Evolutionary conservation across 2,329 filamentous ascomycete genomes (phyloP).

Genomic region (Colletotrichum tropicale): DNA sequence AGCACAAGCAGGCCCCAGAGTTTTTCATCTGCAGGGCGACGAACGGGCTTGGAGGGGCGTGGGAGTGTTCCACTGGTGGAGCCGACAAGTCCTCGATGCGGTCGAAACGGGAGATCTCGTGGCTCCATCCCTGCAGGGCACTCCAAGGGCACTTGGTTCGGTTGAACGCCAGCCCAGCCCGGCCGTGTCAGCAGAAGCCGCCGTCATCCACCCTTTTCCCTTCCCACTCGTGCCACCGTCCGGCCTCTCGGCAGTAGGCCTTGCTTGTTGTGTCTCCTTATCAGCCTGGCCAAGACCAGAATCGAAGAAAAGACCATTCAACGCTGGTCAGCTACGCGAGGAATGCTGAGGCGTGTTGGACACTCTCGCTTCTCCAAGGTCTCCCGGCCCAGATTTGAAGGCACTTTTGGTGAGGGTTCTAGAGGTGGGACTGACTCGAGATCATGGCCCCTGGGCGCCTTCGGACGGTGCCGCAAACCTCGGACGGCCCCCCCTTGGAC

Average conservation of each 20-base stretch:
- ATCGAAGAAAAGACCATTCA: background rate
- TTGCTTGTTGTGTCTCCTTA: conserved; percentile 1
- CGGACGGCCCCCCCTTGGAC: conserved; percentile 16
- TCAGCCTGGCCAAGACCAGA: background rate
- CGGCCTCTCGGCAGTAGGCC: conserved; percentile 1
- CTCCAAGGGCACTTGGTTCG: conserved; percentile 19
- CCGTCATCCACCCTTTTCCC: conserved; percentile 6
- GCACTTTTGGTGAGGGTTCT: background rate
- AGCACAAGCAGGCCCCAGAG: conserved; percentile 6
- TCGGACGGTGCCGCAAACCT: conserved; percentile 21
- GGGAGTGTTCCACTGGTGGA: conserved; percentile 19
- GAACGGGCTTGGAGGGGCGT: conserved; percentile 11
- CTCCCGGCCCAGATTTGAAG: background rate
- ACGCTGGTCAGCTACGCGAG: background rate
- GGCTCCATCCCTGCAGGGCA: conserved; percentile 24
- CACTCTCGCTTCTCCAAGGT: background rate
- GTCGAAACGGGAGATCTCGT: conserved; percentile 26
- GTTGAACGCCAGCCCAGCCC: conserved; percentile 19
- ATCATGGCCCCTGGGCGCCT: conserved; percentile 14
- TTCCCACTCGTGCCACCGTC: conserved; percentile 4
- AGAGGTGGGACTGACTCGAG: conserved; percentile 14
- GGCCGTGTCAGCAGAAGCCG: conserved; percentile 9
- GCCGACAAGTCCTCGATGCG: conserved; percentile 13
- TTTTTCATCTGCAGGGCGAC: conserved; percentile 16
- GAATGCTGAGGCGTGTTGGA: background rate